These are phyloP conservation scores for Xylariaceae sp. DNA, from an alignment of 2,329 filamentous ascomycete species.

Conservation along the genomic window DNA sequence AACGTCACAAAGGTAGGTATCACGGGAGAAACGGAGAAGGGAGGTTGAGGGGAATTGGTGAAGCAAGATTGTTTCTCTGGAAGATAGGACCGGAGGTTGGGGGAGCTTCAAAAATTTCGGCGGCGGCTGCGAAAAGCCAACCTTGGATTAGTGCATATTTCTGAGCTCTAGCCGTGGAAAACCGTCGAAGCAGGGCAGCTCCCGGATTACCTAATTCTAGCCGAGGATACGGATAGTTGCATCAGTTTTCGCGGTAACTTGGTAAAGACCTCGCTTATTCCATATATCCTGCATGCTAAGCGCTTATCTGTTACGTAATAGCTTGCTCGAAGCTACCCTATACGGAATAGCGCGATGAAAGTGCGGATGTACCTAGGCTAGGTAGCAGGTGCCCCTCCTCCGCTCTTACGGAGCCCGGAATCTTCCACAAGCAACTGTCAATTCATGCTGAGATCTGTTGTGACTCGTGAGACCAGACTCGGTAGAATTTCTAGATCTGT, in stretches of 20 bases:
- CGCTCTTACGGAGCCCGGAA: no score
- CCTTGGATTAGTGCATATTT: conserved; percentile 28
- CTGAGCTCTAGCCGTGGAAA: conserved; percentile 26
- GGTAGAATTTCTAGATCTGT: no score
- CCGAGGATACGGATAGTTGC: background rate
- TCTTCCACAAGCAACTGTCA: no score
- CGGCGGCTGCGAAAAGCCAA: conserved; percentile 25
- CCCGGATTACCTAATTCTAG: background rate
- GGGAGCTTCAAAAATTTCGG: conserved; percentile 35
- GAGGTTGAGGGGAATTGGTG: conserved; percentile 7
- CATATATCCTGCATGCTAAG: background rate
- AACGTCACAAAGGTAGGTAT: conserved; percentile 21
- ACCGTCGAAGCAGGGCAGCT: conserved; percentile 28
- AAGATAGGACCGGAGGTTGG: conserved; percentile 18
- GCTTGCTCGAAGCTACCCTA: background rate
- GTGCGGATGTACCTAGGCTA: background rate
- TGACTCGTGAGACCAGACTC: no score
- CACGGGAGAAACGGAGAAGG: conserved; percentile 17
- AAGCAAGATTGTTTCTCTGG: conserved; percentile 12
- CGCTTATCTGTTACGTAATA: background rate
- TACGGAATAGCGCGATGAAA: background rate
- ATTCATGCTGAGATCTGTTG: no score
- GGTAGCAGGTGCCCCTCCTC: no score
- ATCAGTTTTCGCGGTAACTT: background rate
- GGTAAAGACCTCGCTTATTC: background rate